Base-by-base conservation (phyloP, 2,329 filamentous ascomycete species). In the Fusarium sarcochroum region DNA sequence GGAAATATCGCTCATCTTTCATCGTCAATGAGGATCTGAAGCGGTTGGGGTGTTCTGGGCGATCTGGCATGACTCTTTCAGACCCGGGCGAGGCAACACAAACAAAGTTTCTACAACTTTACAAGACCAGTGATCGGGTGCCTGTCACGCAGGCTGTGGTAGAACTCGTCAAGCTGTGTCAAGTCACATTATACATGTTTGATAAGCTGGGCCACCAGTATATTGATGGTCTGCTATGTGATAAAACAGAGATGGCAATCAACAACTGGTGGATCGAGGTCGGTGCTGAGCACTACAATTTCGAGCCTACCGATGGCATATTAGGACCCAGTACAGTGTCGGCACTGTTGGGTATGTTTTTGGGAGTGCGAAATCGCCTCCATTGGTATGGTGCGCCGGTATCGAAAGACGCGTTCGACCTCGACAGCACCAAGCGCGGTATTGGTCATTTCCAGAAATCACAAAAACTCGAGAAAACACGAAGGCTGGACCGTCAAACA, bases 201-300 rank as follows among this genome's bases (percentile, higher is more conserved):
- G 93, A 91, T 54, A 93, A 94, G 77, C 83, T 98, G 7, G 90
- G 93, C n/a, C 87, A 91, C 30, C 92, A 94, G 69, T 98, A 97
- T 76, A 92, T 93, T 9, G 96, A 99, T 75, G 96, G 96, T 0
- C 81, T 98, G 23, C 86, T 99, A 5, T 99, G 96, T 77, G 96
- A 99, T 80, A 85, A 96, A 42, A 98, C 96, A 0, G 96, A 99
- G 78, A 90, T 87, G 65, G 93, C 94, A 3, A 89, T 98, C 72
- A 91, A 90, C 65, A 93, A 98, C 77, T 99, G 96, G 96, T 98
- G 96, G 96, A 90, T 92, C 2, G 93, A 97, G 74, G 91, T 98
- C 62, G 96, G 96, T 3, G 91, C 90, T 1, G 95, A 98, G 70
- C 91, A 96, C 75, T 98, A 95, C 82, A 97, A 95, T 56, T 88